A percentile compares a stretch with the other conserved stretches of the same genome.
Evolutionary conservation across 495 filamentous ascomycete genomes (phyloP).

Genomic region (Glarea lozoyensis): DNA sequence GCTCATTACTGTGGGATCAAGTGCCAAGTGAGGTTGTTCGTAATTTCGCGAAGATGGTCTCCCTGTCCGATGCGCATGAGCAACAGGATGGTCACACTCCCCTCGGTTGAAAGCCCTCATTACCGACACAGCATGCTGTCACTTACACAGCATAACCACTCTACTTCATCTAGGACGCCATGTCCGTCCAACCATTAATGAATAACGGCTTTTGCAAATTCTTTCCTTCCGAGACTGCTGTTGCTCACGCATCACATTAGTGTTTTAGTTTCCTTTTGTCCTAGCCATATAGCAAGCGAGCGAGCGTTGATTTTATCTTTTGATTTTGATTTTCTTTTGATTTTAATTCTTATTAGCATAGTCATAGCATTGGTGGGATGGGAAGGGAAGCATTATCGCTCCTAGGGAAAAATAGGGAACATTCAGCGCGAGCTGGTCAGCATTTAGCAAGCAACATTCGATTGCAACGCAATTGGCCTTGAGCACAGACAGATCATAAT

Average conservation of each 20-base stretch:
- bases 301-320: slow-evolving; percentile 26
- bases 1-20: slow-evolving; percentile 89
- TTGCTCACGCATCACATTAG: slow-evolving; percentile 24
- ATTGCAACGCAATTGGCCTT: slow-evolving; percentile 5
- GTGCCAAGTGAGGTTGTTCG: slow-evolving; percentile 86
- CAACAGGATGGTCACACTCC: slow-evolving; percentile 10
- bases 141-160: slow-evolving; percentile 17
- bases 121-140: neutral
- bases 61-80: slow-evolving; percentile 34
- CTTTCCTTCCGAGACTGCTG: slow-evolving; percentile 21
- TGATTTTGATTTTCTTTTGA: slow-evolving; percentile 11
- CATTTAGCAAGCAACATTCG: neutral
- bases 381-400: neutral
- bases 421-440: slow-evolving; percentile 3
- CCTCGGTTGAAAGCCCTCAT: slow-evolving; percentile 10
- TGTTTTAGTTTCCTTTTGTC: slow-evolving; percentile 25
- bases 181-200: slow-evolving; percentile 18
- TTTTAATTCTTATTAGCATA: slow-evolving; percentile 12
- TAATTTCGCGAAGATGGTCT: slow-evolving; percentile 85
- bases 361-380: slow-evolving; percentile 5
- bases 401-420: slow-evolving; percentile 2
- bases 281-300: slow-evolving; percentile 32
- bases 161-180: slow-evolving; percentile 3
- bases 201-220: slow-evolving; percentile 16
- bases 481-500: slow-evolving; percentile 9